Conservation (phyloP, 176 grass and related monocot species). For the Musa itinerans region DNA sequence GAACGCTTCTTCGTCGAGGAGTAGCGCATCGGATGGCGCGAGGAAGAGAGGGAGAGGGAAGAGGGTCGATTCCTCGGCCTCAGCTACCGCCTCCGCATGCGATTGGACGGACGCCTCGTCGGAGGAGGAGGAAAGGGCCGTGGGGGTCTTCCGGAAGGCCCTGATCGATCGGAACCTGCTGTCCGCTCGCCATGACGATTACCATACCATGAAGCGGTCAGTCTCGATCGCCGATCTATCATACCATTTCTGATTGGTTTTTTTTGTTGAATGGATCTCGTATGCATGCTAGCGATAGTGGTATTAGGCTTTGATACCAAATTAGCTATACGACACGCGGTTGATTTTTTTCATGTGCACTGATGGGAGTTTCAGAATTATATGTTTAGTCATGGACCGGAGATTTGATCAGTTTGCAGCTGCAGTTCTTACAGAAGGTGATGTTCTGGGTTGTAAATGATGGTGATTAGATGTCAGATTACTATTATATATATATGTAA, state of each 20-base stretch:
- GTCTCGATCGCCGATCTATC: background rate
- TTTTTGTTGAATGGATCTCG: background rate
- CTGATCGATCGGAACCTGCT: slow-evolving; percentile 24
- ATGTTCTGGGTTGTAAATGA: too few relatives aligned
- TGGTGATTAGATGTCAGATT: too few relatives aligned
- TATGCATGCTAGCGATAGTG: background rate
- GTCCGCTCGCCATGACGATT: slow-evolving; percentile 31
- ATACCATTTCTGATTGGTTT: background rate
- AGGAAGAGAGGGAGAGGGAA: slow-evolving; percentile 2
- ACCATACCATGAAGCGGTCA: slow-evolving; percentile 33
- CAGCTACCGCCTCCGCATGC: background rate
- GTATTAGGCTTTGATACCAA: background rate
- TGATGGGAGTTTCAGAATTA: too few relatives aligned
- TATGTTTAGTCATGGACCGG: too few relatives aligned
- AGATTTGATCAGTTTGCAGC: too few relatives aligned
- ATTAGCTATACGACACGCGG: background rate
- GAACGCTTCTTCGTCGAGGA: background rate
- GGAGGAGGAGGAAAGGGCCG: slow-evolving; percentile 23
- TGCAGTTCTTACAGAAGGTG: too few relatives aligned
- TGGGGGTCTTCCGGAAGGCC: slow-evolving; percentile 29
- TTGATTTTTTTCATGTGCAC: background rate
- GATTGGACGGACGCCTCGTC: slow-evolving; percentile 1
- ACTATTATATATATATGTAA: too few relatives aligned
- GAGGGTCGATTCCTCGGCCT: background rate
- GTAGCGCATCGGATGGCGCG: slow-evolving; percentile 4